Percentiles rank a stretch among this genome's conserved stretches.
Conservation (phyloP, 495 filamentous ascomycete genomes). For the Penicillium dipodomyicola region DNA sequence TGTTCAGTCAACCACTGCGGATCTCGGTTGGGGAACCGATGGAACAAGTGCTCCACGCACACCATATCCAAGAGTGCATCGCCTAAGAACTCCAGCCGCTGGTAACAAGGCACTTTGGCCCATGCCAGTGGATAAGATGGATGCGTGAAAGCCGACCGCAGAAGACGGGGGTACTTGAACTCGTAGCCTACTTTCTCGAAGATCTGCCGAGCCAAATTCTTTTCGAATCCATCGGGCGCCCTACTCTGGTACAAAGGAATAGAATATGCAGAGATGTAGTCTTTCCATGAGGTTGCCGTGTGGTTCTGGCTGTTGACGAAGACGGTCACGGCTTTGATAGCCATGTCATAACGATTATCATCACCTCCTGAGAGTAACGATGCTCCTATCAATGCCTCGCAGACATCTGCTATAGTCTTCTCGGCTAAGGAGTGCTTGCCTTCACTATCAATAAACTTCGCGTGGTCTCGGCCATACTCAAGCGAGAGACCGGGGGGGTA, state of each 20-base stretch:
- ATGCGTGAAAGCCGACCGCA: conserved; percentile 85
- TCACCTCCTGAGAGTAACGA: conserved; percentile 65
- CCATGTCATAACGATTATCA: conserved; percentile 66
- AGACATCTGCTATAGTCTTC: conserved; percentile 96
- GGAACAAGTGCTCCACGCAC: conserved; percentile 76
- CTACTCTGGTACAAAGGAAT: conserved; percentile 69
- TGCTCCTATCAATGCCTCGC: conserved; percentile 91
- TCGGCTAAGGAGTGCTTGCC: conserved; percentile 69
- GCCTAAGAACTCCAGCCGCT: conserved; percentile 90
- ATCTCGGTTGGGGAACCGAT: conserved; percentile 71
- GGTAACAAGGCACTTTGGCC: conserved; percentile 81
- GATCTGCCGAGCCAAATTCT: conserved; percentile 65
- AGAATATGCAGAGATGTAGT: conserved; percentile 70
- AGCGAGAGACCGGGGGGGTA: conserved; percentile 75
- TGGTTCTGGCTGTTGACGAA: conserved; percentile 71
- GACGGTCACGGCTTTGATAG: conserved; percentile 76
- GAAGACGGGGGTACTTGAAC: conserved; percentile 75
- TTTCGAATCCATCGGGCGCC: conserved; percentile 48
- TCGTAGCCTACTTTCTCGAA: conserved; percentile 66
- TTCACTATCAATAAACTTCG: conserved; percentile 51
- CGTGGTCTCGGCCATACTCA: conserved; percentile 57
- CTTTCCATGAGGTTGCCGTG: conserved; percentile 60
- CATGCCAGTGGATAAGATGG: conserved; percentile 72
- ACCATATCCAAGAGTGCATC: conserved; percentile 89
- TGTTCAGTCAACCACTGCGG: conserved; percentile 98